phyloP scores from a whole-genome alignment of 306 rosid genomes.

The Citrullus mucosospermus region DNA sequence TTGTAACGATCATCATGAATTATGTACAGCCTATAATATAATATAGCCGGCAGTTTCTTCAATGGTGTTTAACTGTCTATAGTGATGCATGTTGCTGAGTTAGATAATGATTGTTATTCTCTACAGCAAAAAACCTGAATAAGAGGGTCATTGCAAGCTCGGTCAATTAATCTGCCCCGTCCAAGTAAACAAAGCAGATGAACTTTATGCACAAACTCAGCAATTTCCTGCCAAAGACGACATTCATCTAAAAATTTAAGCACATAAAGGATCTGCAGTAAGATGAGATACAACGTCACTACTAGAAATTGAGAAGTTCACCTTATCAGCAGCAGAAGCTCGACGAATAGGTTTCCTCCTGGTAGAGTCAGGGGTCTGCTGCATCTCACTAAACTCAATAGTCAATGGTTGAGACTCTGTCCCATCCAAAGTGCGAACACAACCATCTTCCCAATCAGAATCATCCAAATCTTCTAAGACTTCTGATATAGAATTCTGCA shows the following conservation, averaged over 20 bases:
- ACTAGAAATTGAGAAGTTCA: conserved; percentile 13
- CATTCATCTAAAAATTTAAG: neutral
- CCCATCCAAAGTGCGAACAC: conserved; percentile 17
- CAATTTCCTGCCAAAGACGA: conserved; percentile 37
- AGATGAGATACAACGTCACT: neutral
- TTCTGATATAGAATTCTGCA: conserved; percentile 17
- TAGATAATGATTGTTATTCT: neutral
- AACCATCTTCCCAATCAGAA: conserved; percentile 88
- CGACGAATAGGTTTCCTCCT: conserved; percentile 40
- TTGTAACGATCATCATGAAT: neutral
- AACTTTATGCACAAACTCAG: conserved; percentile 80
- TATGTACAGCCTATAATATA: neutral
- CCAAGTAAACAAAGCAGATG: conserved; percentile 91
- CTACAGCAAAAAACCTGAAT: conserved; percentile 15
- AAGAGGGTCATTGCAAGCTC: conserved; percentile 73
- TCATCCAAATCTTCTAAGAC: conserved; percentile 47
- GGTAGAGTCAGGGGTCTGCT: conserved; percentile 34
- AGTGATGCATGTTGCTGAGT: neutral
- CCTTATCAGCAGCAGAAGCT: conserved; percentile 80
- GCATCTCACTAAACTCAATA: conserved; percentile 41
- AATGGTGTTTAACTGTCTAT: neutral
- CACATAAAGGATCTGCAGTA: conserved; percentile 14
- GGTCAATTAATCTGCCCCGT: conserved; percentile 80
- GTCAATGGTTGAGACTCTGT: conserved; percentile 33
- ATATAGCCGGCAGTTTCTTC: neutral